A percentile compares a stretch with the other conserved stretches of the same genome.
phyloP scores from a whole-genome alignment of 192 early-diverging fungal genomes.

The Podila epigama region DNA sequence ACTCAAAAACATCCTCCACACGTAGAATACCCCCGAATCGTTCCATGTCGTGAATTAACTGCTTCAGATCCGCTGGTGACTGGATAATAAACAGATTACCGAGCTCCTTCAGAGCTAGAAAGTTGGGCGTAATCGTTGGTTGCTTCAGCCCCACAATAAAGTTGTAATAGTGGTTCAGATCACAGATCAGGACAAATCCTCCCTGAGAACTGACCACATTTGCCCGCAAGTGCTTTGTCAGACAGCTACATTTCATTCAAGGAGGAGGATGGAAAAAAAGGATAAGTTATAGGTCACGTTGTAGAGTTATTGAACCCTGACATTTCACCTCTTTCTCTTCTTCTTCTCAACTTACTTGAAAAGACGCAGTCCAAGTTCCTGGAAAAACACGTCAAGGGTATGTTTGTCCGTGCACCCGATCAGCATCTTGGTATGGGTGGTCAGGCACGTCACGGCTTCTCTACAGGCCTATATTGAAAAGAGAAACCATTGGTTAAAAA shows the following conservation, averaged over 20 bases:
- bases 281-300: background rate
- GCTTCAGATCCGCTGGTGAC: slow-evolving; percentile 72
- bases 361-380: slow-evolving; percentile 86
- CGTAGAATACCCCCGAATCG: slow-evolving; percentile 76
- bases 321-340: no score
- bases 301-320: background rate
- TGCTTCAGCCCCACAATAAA: slow-evolving; percentile 73
- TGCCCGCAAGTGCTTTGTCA: slow-evolving; percentile 84
- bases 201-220: slow-evolving; percentile 84
- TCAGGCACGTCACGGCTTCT: slow-evolving; percentile 79
- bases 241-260: slow-evolving; percentile 57
- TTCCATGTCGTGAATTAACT: slow-evolving; percentile 78
- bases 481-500: background rate
- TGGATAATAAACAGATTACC: slow-evolving; percentile 85
- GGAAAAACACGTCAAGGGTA: slow-evolving; percentile 90
- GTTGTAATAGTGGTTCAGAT: slow-evolving; percentile 82
- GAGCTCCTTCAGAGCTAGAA: slow-evolving; percentile 80
- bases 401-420: slow-evolving; percentile 81
- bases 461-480: slow-evolving; percentile 69
- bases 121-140: slow-evolving; percentile 70
- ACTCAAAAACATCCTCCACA: slow-evolving; percentile 85
- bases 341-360: slow-evolving; percentile 82
- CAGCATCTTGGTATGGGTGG: slow-evolving; percentile 77
- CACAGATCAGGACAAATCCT: slow-evolving; percentile 91
- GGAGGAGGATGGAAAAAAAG: background rate